Evolutionary conservation across 192 early-diverging fungal species (phyloP), one percentile per base, ranked within the genome.

Genomic region (Pecoramyces ruminantium): DNA sequence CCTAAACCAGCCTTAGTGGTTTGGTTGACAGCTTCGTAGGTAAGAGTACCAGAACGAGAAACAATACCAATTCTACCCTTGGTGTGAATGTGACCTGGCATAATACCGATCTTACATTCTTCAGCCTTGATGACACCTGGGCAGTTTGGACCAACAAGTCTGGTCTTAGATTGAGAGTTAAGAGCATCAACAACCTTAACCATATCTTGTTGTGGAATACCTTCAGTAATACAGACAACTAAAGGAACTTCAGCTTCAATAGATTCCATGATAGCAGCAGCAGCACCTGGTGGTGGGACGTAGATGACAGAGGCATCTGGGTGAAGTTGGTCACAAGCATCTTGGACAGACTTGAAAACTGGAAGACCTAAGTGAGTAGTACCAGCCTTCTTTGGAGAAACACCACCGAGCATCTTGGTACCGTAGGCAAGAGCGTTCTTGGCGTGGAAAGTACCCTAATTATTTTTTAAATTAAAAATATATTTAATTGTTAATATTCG

Each of bases 131-230:
- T 99, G 88, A 99, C 97, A 82, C 98, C 98, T 18, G 98, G 98
- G 88, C 98, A 99, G 94, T 99, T 99, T 85, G 98, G 98, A 51
- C 98, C 98, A 77, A 99, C 93, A 77, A 99, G 88, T 82, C 98
- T 93, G 39, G 97, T 93, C 90, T 96, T 96, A 85, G 87, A 86
- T 89, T 99, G 98, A 58, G 93, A 86, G 83, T 92, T 90, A 81
- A 99, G 91, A 18, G 94, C 95, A 85, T 97, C 92, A 84, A 92
- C 95, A 79, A 97, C 97, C 82, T 88, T 89, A 85, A 99, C 96
- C 98, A 99, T 99, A 86, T 99, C 98, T 86, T 98, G 94, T 87
- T 97, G 96, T 30, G 98, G 98, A 85, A 99, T 98, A 40, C 98
- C 98, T 87, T 99, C 98, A 79, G 98, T 99, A 83, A 99, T 98